These are phyloP conservation scores for Globomyces pollinis-pini DNA, from an alignment of 192 early-diverging fungal genomes.

Conservation along the genomic window DNA sequence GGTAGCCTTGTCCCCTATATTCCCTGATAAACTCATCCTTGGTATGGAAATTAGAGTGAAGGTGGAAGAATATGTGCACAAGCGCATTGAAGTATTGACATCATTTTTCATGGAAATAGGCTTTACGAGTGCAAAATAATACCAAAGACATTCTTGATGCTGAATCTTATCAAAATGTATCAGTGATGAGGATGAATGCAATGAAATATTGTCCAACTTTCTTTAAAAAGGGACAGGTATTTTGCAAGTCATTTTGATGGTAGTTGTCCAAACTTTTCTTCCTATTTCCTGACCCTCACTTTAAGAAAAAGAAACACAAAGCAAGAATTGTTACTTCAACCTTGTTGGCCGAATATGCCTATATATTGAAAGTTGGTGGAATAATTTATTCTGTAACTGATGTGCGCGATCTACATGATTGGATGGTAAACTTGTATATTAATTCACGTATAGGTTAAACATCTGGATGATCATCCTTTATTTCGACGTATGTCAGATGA, in stretches of 20 bases:
- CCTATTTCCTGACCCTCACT: conserved; percentile 98
- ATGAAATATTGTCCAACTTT: conserved; percentile 99
- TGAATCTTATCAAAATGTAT: conserved; percentile 89
- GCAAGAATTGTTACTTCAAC: conserved; percentile 88
- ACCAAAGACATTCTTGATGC: conserved; percentile 42
- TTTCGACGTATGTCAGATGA: conserved; percentile 63
- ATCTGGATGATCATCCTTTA: conserved; percentile 87
- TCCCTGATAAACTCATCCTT: conserved; percentile 85
- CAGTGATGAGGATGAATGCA: conserved; percentile 95
- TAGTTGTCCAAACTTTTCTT: conserved; percentile 97
- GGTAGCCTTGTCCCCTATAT: conserved; percentile 76
- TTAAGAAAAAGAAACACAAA: conserved; percentile 92
- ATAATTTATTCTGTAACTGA: conserved; percentile 96
- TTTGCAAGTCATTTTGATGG: background rate
- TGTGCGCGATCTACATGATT: conserved; percentile 67
- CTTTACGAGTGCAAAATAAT: conserved; percentile 36
- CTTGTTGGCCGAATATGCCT: conserved; percentile 95
- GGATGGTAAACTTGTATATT: conserved; percentile 65
- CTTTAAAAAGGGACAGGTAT: conserved; percentile 70
- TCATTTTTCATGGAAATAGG: too few relatives aligned
- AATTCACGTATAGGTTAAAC: conserved; percentile 64
- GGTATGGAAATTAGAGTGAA: conserved; percentile 99
- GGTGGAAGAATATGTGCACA: conserved; percentile 86
- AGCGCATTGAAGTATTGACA: conserved; percentile 84
- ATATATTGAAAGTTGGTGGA: conserved; percentile 78